Evolutionary conservation across 441 rosid species (phyloP), one percentile per base, ranked within the genome.

Genomic region (Erodium trifolium): DNA sequence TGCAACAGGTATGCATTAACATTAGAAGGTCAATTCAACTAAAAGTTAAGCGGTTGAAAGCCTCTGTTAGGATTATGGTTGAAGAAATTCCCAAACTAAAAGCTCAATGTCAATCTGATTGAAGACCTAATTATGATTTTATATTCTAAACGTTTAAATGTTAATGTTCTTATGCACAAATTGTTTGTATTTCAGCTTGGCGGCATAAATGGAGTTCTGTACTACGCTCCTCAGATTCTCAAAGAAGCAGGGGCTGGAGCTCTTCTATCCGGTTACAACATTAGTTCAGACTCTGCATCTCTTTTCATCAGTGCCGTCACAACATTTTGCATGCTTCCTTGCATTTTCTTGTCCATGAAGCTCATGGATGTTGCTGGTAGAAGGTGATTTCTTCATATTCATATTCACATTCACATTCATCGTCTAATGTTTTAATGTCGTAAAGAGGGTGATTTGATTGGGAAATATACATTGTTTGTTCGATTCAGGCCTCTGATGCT

Each of bases 181-280:
- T 23, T 2, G 27, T 23, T 59, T 63, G 19, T 65, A 72, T n/a
- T 10, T 63, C 78, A 84, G 88, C 78, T 84, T 69, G 77, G 86
- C 6, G 88, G 88, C 69, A 84, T 84, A 67, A 84, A 82, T 63
- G 88, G 88, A 49, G 84, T 84, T 45, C 83, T 82, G 66, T 84
- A 82, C 70, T 82, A 84, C 72, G 81, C 84, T 27, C 88, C 88
- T 14, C 88, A 84, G 67, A 84, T 84, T 72, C 72, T 84, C 5
- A 79, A 82, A 55, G 78, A 84, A 37, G 83, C 88, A 39, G 88
- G 86, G 5, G 88, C 82, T 0, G 75, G 79, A 41, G 64, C 81
- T 67, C 86, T 84, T 69, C 75, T 84, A 45, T 73, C 77, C 64
- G 72, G 76, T 70, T 64, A 80, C 47, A 84, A 84, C 39, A 60